Base-by-base conservation (phyloP, 441 rosid genomes). In the Rhodomyrtus psidioides region DNA sequence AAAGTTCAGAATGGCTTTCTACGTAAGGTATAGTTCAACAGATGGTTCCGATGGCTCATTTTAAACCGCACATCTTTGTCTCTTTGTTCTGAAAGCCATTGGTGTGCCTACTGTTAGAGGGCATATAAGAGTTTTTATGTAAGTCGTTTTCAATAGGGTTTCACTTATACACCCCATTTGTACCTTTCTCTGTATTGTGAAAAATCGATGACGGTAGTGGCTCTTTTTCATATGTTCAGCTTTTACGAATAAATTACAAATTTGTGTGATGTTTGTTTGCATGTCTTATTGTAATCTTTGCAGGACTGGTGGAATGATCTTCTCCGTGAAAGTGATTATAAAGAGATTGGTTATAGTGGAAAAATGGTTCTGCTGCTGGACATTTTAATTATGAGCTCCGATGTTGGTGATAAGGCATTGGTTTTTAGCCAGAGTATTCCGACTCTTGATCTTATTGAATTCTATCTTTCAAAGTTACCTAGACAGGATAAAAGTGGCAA, bases 221-320 rank as follows among this genome's bases (percentile, higher is more conserved):
- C n/a, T 70, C 51, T 39, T 39, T 34, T 70, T 70, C 49, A 39
- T 70, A 39, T 70, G 49, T 70, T 70, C 79, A 5, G 16, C 79
- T 34, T 70, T 10, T 39, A 21, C 46, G 9, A 82, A 53, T 39
- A 28, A 82, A 82, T 55, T 82, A 28, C n/a, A 54, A 27, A 82
- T 82, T 19, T 82, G 39, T 49, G 26, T 82, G 79, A 70, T 70
- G 49, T 70, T 70, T 70, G 26, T 70, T 49, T 42, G 26, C 53
- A 51, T 58, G 49, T 14, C 59, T 86, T 49, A 82, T 51, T 56
- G 7, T 86, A 60, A 53, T 39, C 23, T 85, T 85, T 55, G 59
- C 90, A 98, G 99, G 96, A 91, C 90, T 97, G 99, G 99, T 98
- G 99, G 98, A 94, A 94, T 89, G 98, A 97, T 92, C 95, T 98